Evolutionary conservation across 352 stramenopile genomes (phyloP), one percentile per base, ranked within the genome.

Genomic region (Globisporangium camurandrum): DNA sequence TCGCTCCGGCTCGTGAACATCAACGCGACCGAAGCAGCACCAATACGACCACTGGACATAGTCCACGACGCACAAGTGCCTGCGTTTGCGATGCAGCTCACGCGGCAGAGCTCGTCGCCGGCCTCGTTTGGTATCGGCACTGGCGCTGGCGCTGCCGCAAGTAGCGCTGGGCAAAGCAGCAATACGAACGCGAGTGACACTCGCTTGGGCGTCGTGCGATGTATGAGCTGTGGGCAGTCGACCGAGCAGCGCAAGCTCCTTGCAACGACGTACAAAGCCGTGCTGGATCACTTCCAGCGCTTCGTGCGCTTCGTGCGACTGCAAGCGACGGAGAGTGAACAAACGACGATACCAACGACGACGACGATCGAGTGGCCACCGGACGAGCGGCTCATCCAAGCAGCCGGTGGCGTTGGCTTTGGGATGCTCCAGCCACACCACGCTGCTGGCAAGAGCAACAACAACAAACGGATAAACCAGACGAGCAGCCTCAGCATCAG

Each of bases 221-320:
- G 94, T 60, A 75, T 78, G 31, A 97, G 85, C 44, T 98, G 94
- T 46, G 83, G 71, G 2, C 62, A 64, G 30, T 61, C 79, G 11
- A 66, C 83, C n/a, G 72, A 78, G 38, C 67, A 86, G 26, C 60
- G 72, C 16, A 68, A 75, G 26, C 81, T 96, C 50, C 71, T 97
- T 31, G 58, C 71, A 26, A 89, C 96, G 14, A 84, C 71, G 11
- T 98, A 97, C 72, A 98, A 97, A 61, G 94, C 87, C 11, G 79
- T 98, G 4, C 78, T 98, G 23, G 74, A 88, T 46, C 94, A 98
- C 61, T 98, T 97, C 59, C 70, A 95, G 39, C 78, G 93, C 17
- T 86, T 96, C 26, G 54, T 97, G 19, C 64, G 63, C 31, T 84
- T 92, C 43, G 31, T 94, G 33, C 59, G 69, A 0, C 51, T 71